Evolutionary conservation across 2,329 filamentous ascomycete species (phyloP).

Genomic region (Mariannaea elegans): DNA sequence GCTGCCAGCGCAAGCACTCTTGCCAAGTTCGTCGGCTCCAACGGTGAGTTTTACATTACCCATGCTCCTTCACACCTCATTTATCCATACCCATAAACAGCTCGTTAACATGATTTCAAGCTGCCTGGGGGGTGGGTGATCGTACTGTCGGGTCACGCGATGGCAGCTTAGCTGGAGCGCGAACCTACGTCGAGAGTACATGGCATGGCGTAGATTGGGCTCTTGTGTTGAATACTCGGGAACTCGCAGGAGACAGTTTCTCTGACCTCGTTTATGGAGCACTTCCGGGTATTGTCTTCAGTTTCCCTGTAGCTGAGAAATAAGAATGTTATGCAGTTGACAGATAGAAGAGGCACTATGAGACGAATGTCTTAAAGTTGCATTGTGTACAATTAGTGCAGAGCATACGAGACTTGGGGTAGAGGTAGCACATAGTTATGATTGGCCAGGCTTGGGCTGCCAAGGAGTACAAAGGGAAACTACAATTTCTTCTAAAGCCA

Average conservation of each 20-base stretch:
- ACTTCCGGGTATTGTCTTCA: background rate
- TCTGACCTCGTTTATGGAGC: slow-evolving; percentile 1
- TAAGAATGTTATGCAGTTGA: background rate
- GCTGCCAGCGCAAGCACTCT: slow-evolving; percentile 28
- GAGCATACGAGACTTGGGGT: no score
- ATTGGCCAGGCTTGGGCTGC: no score
- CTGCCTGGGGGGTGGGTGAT: slow-evolving; percentile 12
- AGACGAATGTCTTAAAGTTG: no score
- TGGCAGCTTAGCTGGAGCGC: slow-evolving; percentile 21
- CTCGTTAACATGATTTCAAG: slow-evolving; percentile 2
- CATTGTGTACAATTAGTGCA: no score
- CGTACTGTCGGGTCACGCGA: slow-evolving; percentile 11
- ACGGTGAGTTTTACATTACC: slow-evolving; percentile 16
- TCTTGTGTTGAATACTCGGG: slow-evolving; percentile 27
- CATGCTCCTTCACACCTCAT: no score
- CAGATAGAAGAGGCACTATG: no score
- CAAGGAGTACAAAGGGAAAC: no score
- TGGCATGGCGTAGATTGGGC: slow-evolving; percentile 19
- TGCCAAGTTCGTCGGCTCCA: slow-evolving; percentile 17
- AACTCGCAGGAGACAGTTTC: slow-evolving; percentile 19
- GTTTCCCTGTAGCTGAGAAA: background rate
- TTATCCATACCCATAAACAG: no score
- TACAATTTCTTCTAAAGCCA: no score
- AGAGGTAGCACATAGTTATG: no score
- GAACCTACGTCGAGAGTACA: slow-evolving; percentile 6